Conservation (phyloP, 805 yeast genomes). For the Ogataea nakhonphanomensis region DNA sequence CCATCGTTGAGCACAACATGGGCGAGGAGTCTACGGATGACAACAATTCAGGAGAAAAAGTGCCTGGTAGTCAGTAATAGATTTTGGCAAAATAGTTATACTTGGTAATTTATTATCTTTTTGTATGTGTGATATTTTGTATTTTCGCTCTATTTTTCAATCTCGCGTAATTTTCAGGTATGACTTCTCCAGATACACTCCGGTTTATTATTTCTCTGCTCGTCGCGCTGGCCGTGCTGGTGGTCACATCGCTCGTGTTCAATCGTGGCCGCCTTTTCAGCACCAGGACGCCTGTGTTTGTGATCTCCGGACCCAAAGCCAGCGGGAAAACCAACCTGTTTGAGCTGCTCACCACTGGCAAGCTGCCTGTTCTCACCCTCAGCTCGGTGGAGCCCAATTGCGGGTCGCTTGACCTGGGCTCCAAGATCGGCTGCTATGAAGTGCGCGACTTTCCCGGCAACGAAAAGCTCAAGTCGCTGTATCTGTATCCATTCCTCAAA, state of each 20-base stretch:
- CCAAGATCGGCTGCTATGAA: slow-evolving; percentile 36
- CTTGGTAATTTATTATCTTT: too few species aligned
- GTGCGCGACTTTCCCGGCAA: slow-evolving; percentile 90
- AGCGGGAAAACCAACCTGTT: slow-evolving; percentile 22
- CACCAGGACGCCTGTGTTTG: slow-evolving; percentile 10
- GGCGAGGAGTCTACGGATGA: neutral
- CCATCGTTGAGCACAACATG: slow-evolving; percentile 6
- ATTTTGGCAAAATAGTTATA: too few species aligned
- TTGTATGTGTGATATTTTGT: too few species aligned
- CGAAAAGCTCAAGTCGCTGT: slow-evolving; percentile 60
- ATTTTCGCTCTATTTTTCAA: neutral
- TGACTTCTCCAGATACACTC: slow-evolving; percentile 3
- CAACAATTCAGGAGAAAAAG: neutral
- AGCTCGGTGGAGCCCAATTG: slow-evolving; percentile 37
- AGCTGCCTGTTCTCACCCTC: slow-evolving; percentile 19
- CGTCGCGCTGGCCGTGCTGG: slow-evolving; percentile 14
- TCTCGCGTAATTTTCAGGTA: too few species aligned
- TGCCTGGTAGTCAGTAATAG: neutral
- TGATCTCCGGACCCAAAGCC: slow-evolving; percentile 18
- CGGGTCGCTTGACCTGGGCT: slow-evolving; percentile 35
- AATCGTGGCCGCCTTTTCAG: slow-evolving; percentile 15
- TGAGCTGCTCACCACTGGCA: slow-evolving; percentile 13
- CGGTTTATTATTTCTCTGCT: slow-evolving; percentile 15
- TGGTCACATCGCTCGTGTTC: slow-evolving; percentile 18
- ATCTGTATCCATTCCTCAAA: slow-evolving; percentile 46